phyloP scores from a whole-genome alignment of 1,139 yeast species.

The Debaryomycetaceae sp. region DNA sequence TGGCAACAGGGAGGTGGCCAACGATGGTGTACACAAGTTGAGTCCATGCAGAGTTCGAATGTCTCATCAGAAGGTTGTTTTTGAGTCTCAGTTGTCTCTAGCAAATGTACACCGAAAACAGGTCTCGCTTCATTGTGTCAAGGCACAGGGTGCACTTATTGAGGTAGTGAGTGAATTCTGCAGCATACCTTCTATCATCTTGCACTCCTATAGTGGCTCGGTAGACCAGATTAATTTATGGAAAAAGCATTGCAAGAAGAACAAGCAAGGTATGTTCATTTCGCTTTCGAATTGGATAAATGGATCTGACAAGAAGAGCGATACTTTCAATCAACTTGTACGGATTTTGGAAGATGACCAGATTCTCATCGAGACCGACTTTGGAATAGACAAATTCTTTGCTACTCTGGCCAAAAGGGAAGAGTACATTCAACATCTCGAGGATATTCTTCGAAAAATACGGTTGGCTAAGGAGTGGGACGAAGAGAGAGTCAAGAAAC shows the following conservation, averaged over 20 bases:
- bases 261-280: conserved; percentile 31
- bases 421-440: conserved; percentile 17
- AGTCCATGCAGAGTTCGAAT: conserved; percentile 51
- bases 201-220: conserved; percentile 89
- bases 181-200: conserved; percentile 40
- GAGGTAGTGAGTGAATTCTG: conserved; percentile 34
- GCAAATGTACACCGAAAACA: conserved; percentile 50
- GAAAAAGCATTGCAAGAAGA: conserved; percentile 29
- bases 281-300: conserved; percentile 67
- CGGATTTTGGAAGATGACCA: conserved; percentile 17
- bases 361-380: conserved; percentile 37
- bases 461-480: conserved; percentile 11
- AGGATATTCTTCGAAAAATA: conserved; percentile 16
- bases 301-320: conserved; percentile 23
- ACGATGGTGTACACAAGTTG: conserved; percentile 18
- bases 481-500: conserved; percentile 1
- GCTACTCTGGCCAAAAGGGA: conserved; percentile 7
- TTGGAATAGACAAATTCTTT: conserved; percentile 27
- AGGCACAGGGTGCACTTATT: conserved; percentile 60
- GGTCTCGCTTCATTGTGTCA: conserved; percentile 82
- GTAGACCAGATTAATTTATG: conserved; percentile 59
- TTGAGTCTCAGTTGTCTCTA: conserved; percentile 48
- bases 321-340: conserved; percentile 23
- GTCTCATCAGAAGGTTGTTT: conserved; percentile 60
- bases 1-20: conserved; percentile 27